A percentile compares a stretch with the other conserved stretches of the same genome.
Evolutionary conservation across 148 eudicot species (phyloP).

Genomic region (Camellia lanceoleosa): DNA sequence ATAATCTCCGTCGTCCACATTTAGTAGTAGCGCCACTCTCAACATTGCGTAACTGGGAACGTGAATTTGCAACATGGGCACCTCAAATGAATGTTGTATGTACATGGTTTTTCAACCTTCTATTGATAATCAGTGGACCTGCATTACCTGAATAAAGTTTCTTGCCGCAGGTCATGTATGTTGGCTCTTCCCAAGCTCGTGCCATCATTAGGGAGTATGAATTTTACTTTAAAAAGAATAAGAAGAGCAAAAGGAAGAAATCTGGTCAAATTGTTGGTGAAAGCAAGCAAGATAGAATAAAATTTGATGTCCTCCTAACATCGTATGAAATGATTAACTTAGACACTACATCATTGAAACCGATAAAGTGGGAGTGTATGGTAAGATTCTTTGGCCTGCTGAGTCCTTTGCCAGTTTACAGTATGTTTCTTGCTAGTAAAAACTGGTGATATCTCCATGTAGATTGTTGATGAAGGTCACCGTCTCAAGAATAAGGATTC

Average conservation of each 20-base stretch:
- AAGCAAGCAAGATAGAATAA: conserved; percentile 86
- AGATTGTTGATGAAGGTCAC: conserved; percentile 99
- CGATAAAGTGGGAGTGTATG: conserved; percentile 95
- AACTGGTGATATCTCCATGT: conserved; percentile 21
- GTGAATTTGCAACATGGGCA: conserved; percentile 64
- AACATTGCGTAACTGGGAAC: conserved; percentile 97
- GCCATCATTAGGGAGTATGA: conserved; percentile 70
- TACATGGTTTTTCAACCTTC: conserved; percentile 21
- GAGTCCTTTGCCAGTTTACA: conserved; percentile 7
- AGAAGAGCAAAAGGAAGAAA: conserved; percentile 85
- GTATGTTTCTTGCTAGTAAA: conserved; percentile 11
- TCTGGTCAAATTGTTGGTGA: conserved; percentile 52
- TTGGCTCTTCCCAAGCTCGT: conserved; percentile 89
- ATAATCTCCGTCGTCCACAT: conserved; percentile 56
- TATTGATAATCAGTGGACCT: not conserved
- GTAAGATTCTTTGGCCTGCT: conserved; percentile 35
- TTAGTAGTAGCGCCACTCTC: conserved; percentile 96
- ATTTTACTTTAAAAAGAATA: conserved; percentile 59
- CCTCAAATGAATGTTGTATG: conserved; percentile 98
- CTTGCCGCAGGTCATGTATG: conserved; percentile 85
- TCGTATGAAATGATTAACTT: conserved; percentile 94
- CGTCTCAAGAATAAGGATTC: conserved; percentile 99
- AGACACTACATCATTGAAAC: conserved; percentile 73
- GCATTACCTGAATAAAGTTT: conserved; percentile 12
- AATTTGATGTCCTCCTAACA: conserved; percentile 91